Evolutionary conservation across 306 rosid species (phyloP), one percentile per base, ranked within the genome.

Genomic region (Erythrophleum fordii): DNA sequence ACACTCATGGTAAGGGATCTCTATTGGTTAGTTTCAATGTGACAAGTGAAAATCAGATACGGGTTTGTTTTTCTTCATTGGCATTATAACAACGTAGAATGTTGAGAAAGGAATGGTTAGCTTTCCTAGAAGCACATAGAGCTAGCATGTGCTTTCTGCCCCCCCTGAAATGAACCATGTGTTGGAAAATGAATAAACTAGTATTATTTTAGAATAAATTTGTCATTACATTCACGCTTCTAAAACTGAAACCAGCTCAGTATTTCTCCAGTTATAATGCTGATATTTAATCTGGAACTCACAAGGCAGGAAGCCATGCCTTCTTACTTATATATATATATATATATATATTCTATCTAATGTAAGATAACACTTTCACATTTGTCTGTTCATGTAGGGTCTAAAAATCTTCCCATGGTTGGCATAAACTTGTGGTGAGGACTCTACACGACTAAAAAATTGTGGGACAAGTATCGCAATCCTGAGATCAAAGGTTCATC

Each of bases 91-190:
- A n/a, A 20, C 31, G 44, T 51, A n/a, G 64, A 78, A 67, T 78
- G 78, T 68, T 17, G 72, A 73, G 44, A 67, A 34, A 62, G 23
- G 42, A 29, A 35, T 45, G 66, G 41, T n/a, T 4, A 59, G 55
- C 55, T 46, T 56, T 55, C 16, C 6, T 44, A 77, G 87, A 80
- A 83, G 76, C 81, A 83, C 87, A 80, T 76, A 81, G 76, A 51
- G 59, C 31, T 56, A 14, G 0, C 89, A 83, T 86, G 85, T 86
- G 87, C 75, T 6, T 0, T 66, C 18, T 67, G 52, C 18, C 6
- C 7, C 45, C 31, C 6, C 6, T 14, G 3, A 62, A 29, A 7
- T 31, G 69, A 60, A 29, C 39, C 67, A 11, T 28, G 69, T 62
- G 69, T 31, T 62, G 3, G 16, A 62, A 62, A 62, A 17, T 7